phyloP scores from a whole-genome alignment of 2,329 filamentous ascomycete species.

The Nannizziopsis barbatae region DNA sequence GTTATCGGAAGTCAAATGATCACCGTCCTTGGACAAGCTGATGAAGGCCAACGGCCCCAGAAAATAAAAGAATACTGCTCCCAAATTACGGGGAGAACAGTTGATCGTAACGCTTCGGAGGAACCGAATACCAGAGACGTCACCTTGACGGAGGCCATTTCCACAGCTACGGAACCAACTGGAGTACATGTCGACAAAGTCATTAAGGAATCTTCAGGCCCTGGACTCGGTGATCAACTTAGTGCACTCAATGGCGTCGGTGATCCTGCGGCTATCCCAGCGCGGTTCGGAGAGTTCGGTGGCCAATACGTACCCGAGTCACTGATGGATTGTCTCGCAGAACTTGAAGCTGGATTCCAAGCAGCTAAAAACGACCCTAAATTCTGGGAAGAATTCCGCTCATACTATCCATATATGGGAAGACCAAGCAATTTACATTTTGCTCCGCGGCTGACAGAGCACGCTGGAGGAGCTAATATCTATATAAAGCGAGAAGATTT shows the following conservation, averaged over 20 bases:
- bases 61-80: slow-evolving; percentile 80
- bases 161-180: slow-evolving; percentile 49
- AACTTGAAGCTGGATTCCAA: slow-evolving; percentile 87
- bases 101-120: slow-evolving; percentile 34
- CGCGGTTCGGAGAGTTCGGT: slow-evolving; percentile 89
- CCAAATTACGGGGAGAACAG: slow-evolving; percentile 51
- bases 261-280: slow-evolving; percentile 52
- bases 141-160: slow-evolving; percentile 57
- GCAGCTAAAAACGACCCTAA: slow-evolving; percentile 71
- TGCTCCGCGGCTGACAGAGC: slow-evolving; percentile 74
- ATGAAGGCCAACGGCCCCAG: slow-evolving; percentile 54
- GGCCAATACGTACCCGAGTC: slow-evolving; percentile 97
- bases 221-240: slow-evolving; percentile 69
- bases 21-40: slow-evolving; percentile 60
- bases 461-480: slow-evolving; percentile 86
- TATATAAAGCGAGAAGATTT: slow-evolving; percentile 97
- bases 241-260: slow-evolving; percentile 62
- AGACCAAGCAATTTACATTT: slow-evolving; percentile 84
- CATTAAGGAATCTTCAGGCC: slow-evolving; percentile 48
- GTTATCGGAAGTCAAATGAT: slow-evolving; percentile 96
- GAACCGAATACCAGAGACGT: slow-evolving; percentile 51
- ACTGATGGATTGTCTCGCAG: slow-evolving; percentile 87
- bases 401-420: slow-evolving; percentile 96
- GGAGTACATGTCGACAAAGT: slow-evolving; percentile 30
- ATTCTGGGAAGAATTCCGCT: slow-evolving; percentile 96